phyloP scores from a whole-genome alignment of 1,284 basidiomycete genomes.

The Porogramme epimiltina region DNA sequence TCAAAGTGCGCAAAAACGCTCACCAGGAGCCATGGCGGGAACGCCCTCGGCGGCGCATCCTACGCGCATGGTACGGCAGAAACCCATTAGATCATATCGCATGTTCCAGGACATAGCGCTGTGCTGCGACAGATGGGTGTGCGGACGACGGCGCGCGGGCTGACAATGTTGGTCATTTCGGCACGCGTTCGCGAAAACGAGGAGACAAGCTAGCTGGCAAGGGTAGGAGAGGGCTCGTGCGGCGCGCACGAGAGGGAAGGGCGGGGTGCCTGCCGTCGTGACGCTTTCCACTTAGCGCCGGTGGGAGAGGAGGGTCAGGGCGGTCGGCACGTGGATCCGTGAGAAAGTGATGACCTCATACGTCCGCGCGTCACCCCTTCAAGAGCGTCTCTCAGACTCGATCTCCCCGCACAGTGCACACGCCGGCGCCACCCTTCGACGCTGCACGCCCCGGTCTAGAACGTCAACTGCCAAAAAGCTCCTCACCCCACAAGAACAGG shows the following conservation, averaged over 20 bases:
- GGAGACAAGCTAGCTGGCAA: background rate
- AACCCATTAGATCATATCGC: background rate
- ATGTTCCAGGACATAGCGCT: conserved; percentile 11
- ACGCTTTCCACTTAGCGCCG: conserved; percentile 5
- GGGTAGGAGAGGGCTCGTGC: background rate
- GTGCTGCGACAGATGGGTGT: conserved; percentile 78
- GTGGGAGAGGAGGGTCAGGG: background rate
- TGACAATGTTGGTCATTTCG: conserved; percentile 55
- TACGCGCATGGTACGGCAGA: conserved; percentile 32
- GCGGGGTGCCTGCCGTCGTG: background rate
- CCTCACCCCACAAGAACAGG: no score
- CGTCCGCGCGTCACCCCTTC: background rate
- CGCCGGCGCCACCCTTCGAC: background rate
- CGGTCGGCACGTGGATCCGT: background rate
- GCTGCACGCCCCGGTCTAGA: no score
- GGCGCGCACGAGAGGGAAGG: conserved; percentile 1
- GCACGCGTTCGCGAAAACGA: background rate
- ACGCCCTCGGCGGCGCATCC: conserved; percentile 73
- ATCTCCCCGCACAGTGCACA: conserved; percentile 1
- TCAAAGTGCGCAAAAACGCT: conserved; percentile 18
- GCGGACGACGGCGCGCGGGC: conserved; percentile 67
- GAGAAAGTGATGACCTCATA: conserved; percentile 10
- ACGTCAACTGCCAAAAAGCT: no score
- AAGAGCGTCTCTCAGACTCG: background rate
- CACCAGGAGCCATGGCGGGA: conserved; percentile 60